A percentile compares a stretch with the other conserved stretches of the same genome.
Conservation (phyloP, 768 basidiomycete species). For the Lentinula lateritia region DNA sequence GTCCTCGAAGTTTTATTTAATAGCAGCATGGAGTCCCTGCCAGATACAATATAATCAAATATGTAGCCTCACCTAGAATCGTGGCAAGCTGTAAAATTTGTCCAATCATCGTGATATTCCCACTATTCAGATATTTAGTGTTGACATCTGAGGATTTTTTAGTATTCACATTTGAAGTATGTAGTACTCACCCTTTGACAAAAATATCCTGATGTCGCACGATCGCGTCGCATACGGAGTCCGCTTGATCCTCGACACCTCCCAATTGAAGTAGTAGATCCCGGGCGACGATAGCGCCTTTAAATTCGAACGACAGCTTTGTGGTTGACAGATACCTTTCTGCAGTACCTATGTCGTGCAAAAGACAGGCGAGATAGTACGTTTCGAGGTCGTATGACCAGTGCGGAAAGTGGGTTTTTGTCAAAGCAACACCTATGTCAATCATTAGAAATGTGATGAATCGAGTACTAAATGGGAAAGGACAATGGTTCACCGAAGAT, state of each 20-base stretch:
- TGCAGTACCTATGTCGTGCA: constrained; percentile 50
- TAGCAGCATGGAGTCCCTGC: no score
- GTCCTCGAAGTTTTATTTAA: background rate
- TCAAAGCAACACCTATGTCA: constrained; percentile 39
- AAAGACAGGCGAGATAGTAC: constrained; percentile 44
- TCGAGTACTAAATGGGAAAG: background rate
- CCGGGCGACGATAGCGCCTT: constrained; percentile 46
- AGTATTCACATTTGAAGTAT: background rate
- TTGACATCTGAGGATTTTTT: background rate
- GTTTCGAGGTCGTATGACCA: constrained; percentile 46
- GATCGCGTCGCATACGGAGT: constrained; percentile 47
- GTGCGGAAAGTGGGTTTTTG: constrained; percentile 37
- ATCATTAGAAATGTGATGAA: background rate
- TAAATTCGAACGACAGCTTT: constrained; percentile 54
- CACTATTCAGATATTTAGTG: constrained; percentile 19
- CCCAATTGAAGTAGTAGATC: constrained; percentile 38
- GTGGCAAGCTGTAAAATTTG: constrained; percentile 46
- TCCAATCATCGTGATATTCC: constrained; percentile 46
- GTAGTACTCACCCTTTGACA: constrained; percentile 31
- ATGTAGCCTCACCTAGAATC: constrained; percentile 31
- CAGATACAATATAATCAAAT: background rate
- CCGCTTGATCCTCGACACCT: constrained; percentile 44
- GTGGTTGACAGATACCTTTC: constrained; percentile 43
- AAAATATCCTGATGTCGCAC: constrained; percentile 43
- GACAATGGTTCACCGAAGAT: constrained; percentile 34